Percentiles rank a stretch among this genome's conserved stretches.
Conservation (phyloP, 768 basidiomycete genomes). For the Calocera viscosa region DNA sequence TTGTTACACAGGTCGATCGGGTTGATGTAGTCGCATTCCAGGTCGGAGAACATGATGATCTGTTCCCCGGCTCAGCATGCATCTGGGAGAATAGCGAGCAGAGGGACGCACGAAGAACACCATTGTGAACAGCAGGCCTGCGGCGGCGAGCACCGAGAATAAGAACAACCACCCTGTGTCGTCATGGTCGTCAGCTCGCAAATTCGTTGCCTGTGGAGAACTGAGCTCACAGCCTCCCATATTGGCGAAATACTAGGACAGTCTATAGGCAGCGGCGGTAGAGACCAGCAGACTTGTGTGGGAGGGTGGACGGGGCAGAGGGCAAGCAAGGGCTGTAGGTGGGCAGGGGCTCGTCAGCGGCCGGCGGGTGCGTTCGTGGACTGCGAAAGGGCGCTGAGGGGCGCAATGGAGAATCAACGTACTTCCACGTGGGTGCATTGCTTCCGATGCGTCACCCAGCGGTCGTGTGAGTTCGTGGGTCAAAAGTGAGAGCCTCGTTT, state of each 20-base stretch:
- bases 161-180: slow-evolving; percentile 85
- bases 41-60: slow-evolving; percentile 99
- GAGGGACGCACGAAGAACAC: slow-evolving; percentile 84
- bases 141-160: slow-evolving; percentile 90
- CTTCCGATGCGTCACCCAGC: slow-evolving; percentile 1
- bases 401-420: background rate
- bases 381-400: background rate
- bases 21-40: slow-evolving; percentile 99
- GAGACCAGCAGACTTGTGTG: background rate
- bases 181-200: background rate
- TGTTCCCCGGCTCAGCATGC: slow-evolving; percentile 23
- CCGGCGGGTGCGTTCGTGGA: background rate
- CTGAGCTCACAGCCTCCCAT: background rate
- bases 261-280: background rate
- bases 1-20: slow-evolving; percentile 99
- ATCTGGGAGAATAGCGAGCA: background rate
- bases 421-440: background rate
- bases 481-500: no score
- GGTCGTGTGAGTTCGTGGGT: background rate
- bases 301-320: background rate
- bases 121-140: slow-evolving; percentile 92
- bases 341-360: background rate
- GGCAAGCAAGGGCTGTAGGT: background rate
- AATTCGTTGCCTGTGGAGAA: background rate
- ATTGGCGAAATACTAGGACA: background rate